These are phyloP conservation scores for Penicillium digitatum DNA, from an alignment of 2,329 filamentous ascomycete genomes.

Conservation along the genomic window DNA sequence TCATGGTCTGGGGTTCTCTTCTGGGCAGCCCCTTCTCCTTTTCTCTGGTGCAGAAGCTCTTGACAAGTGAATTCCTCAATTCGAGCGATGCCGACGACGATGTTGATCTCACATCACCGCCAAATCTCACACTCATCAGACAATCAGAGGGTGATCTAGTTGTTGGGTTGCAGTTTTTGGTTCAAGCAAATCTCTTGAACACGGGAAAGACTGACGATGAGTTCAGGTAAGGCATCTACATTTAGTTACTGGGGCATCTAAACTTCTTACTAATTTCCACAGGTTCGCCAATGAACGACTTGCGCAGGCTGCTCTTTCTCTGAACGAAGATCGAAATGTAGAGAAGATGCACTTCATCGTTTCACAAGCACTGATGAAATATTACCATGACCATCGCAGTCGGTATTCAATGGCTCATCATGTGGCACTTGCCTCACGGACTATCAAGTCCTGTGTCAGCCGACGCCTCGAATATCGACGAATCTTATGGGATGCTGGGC, in stretches of 20 bases:
- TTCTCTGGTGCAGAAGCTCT: slow-evolving; percentile 68
- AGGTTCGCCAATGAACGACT: slow-evolving; percentile 87
- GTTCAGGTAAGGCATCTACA: slow-evolving; percentile 51
- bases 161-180: slow-evolving; percentile 73
- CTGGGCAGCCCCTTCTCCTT: slow-evolving; percentile 83
- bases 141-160: slow-evolving; percentile 63
- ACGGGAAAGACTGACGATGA: slow-evolving; percentile 79
- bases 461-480: slow-evolving; percentile 66
- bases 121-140: slow-evolving; percentile 48
- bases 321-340: slow-evolving; percentile 64
- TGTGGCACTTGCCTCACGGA: slow-evolving; percentile 69
- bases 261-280: slow-evolving; percentile 8
- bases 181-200: slow-evolving; percentile 76
- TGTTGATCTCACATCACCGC: slow-evolving; percentile 36
- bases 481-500: slow-evolving; percentile 73
- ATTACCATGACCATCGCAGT: slow-evolving; percentile 59
- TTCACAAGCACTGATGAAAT: slow-evolving; percentile 72
- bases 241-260: not conserved
- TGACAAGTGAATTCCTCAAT: slow-evolving; percentile 70
- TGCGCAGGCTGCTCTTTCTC: slow-evolving; percentile 65
- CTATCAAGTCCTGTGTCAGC: slow-evolving; percentile 65
- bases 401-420: slow-evolving; percentile 75
- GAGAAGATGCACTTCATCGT: slow-evolving; percentile 89
- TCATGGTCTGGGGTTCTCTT: slow-evolving; percentile 82
- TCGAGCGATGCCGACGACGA: slow-evolving; percentile 45